Conservation (phyloP, 2,329 filamentous ascomycete genomes). For the Nemania sp. region DNA sequence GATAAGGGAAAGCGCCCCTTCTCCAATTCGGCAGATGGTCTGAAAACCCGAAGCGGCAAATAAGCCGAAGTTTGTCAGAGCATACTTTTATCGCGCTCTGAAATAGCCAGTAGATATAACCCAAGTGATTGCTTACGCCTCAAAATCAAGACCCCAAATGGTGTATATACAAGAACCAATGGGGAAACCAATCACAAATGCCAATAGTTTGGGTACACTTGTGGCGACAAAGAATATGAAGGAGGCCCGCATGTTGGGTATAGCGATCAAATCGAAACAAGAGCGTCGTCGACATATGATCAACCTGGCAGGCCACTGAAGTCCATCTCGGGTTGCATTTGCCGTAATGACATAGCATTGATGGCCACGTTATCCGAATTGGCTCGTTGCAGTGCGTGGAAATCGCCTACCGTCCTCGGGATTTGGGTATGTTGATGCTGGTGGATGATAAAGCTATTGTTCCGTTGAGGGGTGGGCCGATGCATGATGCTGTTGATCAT, state of each 20-base stretch:
- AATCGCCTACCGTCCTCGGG: conserved; percentile 51
- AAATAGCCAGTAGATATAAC: conserved; percentile 5
- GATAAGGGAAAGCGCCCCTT: not conserved
- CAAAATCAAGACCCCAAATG: not conserved
- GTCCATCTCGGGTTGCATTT: conserved; percentile 45
- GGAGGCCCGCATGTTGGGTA: not conserved
- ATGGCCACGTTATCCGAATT: conserved; percentile 46
- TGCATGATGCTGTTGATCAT: conserved; percentile 41
- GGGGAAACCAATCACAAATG: no score
- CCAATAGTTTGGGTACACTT: no score
- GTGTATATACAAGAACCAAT: conserved; percentile 21
- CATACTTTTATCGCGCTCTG: not conserved
- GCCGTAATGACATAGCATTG: conserved; percentile 41
- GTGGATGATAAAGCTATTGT: conserved; percentile 46
- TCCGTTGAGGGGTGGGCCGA: conserved; percentile 43
- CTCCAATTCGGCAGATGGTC: not conserved
- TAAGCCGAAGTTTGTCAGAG: not conserved
- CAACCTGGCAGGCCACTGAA: conserved; percentile 42
- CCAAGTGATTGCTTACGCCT: not conserved
- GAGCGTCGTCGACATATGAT: not conserved
- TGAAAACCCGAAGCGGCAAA: not conserved
- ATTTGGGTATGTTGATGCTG: conserved; percentile 41
- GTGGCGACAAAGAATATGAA: not conserved
- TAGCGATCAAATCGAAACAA: not conserved
- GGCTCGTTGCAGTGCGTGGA: conserved; percentile 52